Percentiles rank a stretch among this genome's conserved stretches.
These are phyloP conservation scores for Arthonia radiata DNA, from an alignment of 495 filamentous ascomycete species.

Conservation along the genomic window DNA sequence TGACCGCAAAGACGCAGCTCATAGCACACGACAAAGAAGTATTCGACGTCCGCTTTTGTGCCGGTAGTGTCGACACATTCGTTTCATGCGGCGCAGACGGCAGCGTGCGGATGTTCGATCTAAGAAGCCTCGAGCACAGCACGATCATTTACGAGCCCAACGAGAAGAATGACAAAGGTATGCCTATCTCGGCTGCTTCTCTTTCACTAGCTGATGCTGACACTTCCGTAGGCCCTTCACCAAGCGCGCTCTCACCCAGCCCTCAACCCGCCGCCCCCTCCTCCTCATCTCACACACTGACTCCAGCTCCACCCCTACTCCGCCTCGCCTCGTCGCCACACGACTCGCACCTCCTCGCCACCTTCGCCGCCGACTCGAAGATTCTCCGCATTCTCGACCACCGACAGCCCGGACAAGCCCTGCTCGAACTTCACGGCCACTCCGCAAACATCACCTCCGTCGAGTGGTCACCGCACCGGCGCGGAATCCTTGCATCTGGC, in stretches of 20 bases:
- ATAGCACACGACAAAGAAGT: constrained; percentile 99
- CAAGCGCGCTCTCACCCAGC: constrained; percentile 8
- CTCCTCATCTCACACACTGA: constrained; percentile 42
- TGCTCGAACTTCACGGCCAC: constrained; percentile 88
- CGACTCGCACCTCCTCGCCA: constrained; percentile 84
- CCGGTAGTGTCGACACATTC: constrained; percentile 88
- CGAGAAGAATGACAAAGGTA: constrained; percentile 68
- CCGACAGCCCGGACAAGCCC: constrained; percentile 81
- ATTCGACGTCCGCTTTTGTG: constrained; percentile 93
- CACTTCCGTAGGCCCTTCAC: constrained; percentile 3
- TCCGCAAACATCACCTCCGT: constrained; percentile 65
- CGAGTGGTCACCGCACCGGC: constrained; percentile 76
- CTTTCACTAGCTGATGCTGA: not conserved
- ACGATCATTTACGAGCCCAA: constrained; percentile 98
- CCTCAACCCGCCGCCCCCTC: constrained; percentile 25
- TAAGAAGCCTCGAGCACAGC: constrained; percentile 86
- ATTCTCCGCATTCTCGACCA: constrained; percentile 91
- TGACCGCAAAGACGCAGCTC: constrained; percentile 93
- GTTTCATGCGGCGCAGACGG: constrained; percentile 94
- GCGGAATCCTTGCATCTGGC: constrained; percentile 76
- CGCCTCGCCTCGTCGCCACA: constrained; percentile 85
- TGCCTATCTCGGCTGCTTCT: constrained; percentile 5
- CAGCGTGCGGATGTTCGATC: constrained; percentile 96
- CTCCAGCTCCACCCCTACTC: constrained; percentile 62
- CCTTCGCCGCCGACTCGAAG: constrained; percentile 81